Percentiles rank a stretch among this genome's conserved stretches.
phyloP scores from a whole-genome alignment of 495 filamentous ascomycete genomes.

The Podospora appendiculata region DNA sequence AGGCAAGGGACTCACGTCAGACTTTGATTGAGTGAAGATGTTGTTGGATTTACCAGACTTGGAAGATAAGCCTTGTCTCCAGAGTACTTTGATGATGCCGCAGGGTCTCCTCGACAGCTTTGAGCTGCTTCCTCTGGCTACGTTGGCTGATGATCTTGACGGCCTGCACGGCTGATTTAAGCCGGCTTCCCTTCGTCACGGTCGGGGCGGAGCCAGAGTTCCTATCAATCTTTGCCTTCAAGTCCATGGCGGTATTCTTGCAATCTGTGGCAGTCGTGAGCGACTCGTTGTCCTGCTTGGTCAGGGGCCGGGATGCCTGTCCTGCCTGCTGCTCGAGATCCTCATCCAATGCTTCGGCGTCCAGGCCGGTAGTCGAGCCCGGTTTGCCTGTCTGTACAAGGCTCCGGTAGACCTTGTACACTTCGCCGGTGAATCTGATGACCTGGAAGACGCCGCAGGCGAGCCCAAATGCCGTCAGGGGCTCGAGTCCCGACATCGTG shows the following conservation, averaged over 20 bases:
- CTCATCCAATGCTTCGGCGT: neutral
- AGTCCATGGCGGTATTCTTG: neutral
- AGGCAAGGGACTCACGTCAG: no score
- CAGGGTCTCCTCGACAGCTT: neutral
- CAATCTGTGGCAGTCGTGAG: constrained; percentile 4
- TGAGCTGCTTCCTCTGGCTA: neutral
- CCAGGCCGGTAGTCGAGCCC: neutral
- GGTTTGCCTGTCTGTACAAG: neutral
- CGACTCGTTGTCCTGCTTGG: neutral
- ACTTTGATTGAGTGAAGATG: no score
- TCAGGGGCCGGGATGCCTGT: neutral
- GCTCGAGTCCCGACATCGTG: constrained; percentile 5
- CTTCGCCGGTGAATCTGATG: constrained; percentile 4
- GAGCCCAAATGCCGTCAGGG: constrained; percentile 6
- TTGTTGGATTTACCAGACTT: neutral
- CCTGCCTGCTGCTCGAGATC: neutral
- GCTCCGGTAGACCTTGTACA: neutral
- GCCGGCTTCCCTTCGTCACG: neutral
- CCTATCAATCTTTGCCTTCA: neutral
- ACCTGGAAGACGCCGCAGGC: constrained; percentile 5
- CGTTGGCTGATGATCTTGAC: neutral
- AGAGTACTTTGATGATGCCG: neutral
- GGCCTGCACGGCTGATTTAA: neutral
- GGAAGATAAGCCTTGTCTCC: neutral
- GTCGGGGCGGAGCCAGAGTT: neutral